phyloP scores from a whole-genome alignment of 2,329 filamentous ascomycete genomes.

The Alternaria postmessia region DNA sequence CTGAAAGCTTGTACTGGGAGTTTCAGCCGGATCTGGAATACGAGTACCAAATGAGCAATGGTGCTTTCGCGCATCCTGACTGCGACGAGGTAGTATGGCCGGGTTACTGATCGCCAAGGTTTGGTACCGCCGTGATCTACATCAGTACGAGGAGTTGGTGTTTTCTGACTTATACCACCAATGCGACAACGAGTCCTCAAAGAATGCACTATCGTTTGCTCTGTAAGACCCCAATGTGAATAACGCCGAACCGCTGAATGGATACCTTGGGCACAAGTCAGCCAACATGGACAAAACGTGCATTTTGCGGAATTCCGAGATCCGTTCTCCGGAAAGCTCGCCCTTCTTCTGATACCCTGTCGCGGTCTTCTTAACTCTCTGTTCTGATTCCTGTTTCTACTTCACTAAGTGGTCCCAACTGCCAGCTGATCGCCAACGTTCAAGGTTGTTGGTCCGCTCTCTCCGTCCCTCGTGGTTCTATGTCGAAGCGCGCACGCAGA shows the following conservation, averaged over 20 bases:
- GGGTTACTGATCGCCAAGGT: constrained; percentile 6
- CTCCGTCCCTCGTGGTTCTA: not conserved
- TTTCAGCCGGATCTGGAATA: constrained; percentile 62
- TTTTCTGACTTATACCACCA: not conserved
- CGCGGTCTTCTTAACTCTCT: not conserved
- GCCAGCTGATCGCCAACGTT: not conserved
- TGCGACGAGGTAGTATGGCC: constrained; percentile 19
- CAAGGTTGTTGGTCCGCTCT: not conserved
- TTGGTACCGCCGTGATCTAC: not conserved
- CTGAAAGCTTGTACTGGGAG: constrained; percentile 61
- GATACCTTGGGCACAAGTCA: not conserved
- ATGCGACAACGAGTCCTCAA: not conserved
- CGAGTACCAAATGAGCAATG: constrained; percentile 47
- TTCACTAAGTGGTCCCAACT: not conserved
- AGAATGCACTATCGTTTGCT: not conserved
- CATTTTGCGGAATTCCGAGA: not conserved
- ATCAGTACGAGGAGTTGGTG: not conserved
- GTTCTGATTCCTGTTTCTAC: not conserved
- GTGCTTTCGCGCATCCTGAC: constrained; percentile 28
- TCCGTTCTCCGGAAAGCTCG: not conserved
- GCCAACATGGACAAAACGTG: not conserved
- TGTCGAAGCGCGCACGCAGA: not conserved
- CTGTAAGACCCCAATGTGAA: too few species aligned
- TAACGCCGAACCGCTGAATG: not conserved
- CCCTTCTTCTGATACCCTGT: not conserved